A percentile compares a stretch with the other conserved stretches of the same genome.
These are phyloP conservation scores for Furcasterigmium furcatum DNA, from an alignment of 2,329 filamentous ascomycete species.

Conservation along the genomic window DNA sequence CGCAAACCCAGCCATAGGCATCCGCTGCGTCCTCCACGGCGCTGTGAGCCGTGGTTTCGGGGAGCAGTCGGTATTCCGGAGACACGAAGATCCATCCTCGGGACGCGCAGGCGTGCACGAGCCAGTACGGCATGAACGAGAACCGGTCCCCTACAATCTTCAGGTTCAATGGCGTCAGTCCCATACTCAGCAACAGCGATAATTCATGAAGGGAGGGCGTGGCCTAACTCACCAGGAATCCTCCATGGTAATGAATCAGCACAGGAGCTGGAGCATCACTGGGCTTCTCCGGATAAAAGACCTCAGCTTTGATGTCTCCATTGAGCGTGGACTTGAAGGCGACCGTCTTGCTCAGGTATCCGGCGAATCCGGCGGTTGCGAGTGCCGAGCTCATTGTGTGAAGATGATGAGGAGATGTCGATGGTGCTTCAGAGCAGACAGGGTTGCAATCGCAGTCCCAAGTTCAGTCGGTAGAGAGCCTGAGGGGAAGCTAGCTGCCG, in stretches of 20 bases:
- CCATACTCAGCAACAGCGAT: too few relatives aligned
- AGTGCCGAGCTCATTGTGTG: not conserved
- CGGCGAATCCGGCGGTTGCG: not conserved
- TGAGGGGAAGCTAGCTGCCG: too few relatives aligned
- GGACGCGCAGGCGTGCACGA: not conserved
- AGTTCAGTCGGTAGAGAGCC: too few relatives aligned
- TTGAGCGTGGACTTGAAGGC: not conserved
- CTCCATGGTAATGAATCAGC: not conserved
- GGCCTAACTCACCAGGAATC: not conserved
- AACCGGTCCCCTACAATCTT: not conserved
- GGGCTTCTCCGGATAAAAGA: not conserved
- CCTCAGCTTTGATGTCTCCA: not conserved
- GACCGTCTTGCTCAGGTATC: not conserved
- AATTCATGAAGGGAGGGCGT: not conserved
- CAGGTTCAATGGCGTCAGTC: too few relatives aligned
- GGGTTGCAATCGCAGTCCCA: too few relatives aligned
- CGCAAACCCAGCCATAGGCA: not conserved
- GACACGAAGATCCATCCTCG: not conserved
- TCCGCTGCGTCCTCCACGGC: not conserved
- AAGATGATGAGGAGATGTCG: too few relatives aligned
- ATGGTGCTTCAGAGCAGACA: too few relatives aligned
- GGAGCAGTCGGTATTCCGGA: not conserved
- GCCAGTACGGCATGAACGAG: not conserved
- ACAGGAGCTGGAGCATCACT: not conserved
- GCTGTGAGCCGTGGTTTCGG: not conserved